A percentile compares a stretch with the other conserved stretches of the same genome.
phyloP scores from a whole-genome alignment of 768 basidiomycete genomes.

The Phaeotremella fagi region DNA sequence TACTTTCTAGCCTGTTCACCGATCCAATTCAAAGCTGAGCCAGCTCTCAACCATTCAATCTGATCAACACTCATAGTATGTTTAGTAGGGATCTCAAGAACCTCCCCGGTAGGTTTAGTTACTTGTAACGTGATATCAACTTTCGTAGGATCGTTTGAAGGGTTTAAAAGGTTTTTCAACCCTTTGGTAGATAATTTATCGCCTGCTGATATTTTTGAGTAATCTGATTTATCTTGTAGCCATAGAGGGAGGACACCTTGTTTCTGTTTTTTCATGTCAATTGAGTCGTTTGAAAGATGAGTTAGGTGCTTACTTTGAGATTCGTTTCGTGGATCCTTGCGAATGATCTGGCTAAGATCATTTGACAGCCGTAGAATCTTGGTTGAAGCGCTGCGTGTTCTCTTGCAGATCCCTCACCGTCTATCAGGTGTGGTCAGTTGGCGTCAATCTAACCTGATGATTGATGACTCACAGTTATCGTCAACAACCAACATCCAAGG shows the following conservation, averaged over 20 bases:
- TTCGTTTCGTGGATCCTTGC: constrained; percentile 99
- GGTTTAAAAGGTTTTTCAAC: constrained; percentile 58
- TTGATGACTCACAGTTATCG: constrained; percentile 54
- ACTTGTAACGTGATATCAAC: constrained; percentile 56
- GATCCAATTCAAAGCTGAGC: constrained; percentile 86
- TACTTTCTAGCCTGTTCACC: constrained; percentile 30
- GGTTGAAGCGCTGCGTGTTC: constrained; percentile 98
- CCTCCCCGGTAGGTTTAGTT: constrained; percentile 60
- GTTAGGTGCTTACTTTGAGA: constrained; percentile 65
- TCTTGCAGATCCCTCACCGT: constrained; percentile 94
- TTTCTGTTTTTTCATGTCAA: constrained; percentile 59
- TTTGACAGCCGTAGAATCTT: constrained; percentile 81
- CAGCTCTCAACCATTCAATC: constrained; percentile 80
- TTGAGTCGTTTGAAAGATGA: neutral
- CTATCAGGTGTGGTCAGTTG: constrained; percentile 21
- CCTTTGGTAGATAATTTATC: constrained; percentile 79
- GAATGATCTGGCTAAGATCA: constrained; percentile 88
- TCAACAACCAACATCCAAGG: constrained; percentile 94
- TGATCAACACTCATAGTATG: constrained; percentile 92
- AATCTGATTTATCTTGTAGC: constrained; percentile 82
- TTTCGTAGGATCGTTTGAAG: constrained; percentile 45
- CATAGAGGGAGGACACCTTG: constrained; percentile 96
- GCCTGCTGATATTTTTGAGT: constrained; percentile 68
- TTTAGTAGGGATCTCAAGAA: constrained; percentile 64
- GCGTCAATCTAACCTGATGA: neutral